Conservation (phyloP, 2,329 filamentous ascomycete species). For the Leptographium flavum region DNA sequence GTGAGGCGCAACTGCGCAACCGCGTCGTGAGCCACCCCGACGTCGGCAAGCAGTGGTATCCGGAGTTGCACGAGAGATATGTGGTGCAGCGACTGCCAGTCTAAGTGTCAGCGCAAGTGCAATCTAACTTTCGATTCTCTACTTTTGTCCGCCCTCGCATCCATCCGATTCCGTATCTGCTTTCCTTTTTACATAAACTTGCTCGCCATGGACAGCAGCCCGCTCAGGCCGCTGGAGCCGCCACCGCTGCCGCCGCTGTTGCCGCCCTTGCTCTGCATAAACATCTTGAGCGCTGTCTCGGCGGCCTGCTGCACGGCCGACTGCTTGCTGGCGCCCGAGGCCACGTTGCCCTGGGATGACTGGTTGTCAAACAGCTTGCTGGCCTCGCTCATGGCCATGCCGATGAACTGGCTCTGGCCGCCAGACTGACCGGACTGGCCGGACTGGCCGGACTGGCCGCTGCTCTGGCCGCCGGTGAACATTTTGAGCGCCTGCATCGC, state of each 20-base stretch:
- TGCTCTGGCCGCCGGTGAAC: slow-evolving; percentile 44
- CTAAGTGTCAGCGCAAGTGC: too few relatives aligned
- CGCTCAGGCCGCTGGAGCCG: slow-evolving; percentile 26
- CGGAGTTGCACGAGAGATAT: slow-evolving; percentile 6
- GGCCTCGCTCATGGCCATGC: slow-evolving; percentile 77
- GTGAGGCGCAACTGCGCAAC: slow-evolving; percentile 9
- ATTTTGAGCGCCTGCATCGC: slow-evolving; percentile 72
- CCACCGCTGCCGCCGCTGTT: slow-evolving; percentile 32
- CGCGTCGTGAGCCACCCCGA: slow-evolving; percentile 9
- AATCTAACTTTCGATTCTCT: too few relatives aligned
- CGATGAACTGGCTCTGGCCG: slow-evolving; percentile 66
- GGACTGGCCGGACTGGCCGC: slow-evolving; percentile 27
- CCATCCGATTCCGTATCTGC: too few relatives aligned
- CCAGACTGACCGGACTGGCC: slow-evolving; percentile 24
- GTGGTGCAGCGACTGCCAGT: slow-evolving; percentile 3
- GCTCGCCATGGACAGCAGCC: slow-evolving; percentile 30
- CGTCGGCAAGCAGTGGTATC: slow-evolving; percentile 8
- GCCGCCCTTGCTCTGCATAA: slow-evolving; percentile 60
- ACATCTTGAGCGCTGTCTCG: slow-evolving; percentile 83
- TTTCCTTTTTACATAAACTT: slow-evolving; percentile 37
- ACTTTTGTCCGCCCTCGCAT: too few relatives aligned
- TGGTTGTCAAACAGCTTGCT: slow-evolving; percentile 57
- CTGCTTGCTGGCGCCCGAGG: slow-evolving; percentile 58
- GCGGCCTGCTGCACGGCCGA: slow-evolving; percentile 64
- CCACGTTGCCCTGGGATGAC: slow-evolving; percentile 35